Percentiles rank a stretch among this genome's conserved stretches.
These are phyloP conservation scores for Pestalotiopsis sp. DNA, from an alignment of 2,329 filamentous ascomycete genomes.

Conservation along the genomic window DNA sequence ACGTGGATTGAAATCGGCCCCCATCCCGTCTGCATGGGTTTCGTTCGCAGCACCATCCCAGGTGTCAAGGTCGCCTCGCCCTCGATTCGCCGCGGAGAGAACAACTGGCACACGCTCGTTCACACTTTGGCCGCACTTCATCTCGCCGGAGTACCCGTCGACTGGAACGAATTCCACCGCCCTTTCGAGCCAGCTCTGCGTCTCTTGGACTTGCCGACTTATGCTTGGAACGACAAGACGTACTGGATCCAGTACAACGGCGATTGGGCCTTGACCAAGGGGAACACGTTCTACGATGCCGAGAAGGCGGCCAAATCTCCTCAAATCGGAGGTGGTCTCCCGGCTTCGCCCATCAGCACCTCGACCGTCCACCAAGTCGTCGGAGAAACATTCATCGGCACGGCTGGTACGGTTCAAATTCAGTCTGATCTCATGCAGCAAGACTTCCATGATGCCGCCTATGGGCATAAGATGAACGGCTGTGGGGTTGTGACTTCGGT, in stretches of 20 bases:
- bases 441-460: slow-evolving; percentile 37
- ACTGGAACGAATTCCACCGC: slow-evolving; percentile 72
- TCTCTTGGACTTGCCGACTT: slow-evolving; percentile 67
- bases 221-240: slow-evolving; percentile 73
- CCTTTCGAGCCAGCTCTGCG: slow-evolving; percentile 42
- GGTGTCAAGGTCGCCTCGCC: slow-evolving; percentile 45
- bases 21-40: slow-evolving; percentile 63
- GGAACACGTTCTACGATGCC: slow-evolving; percentile 40
- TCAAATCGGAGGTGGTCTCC: not conserved
- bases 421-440: slow-evolving; percentile 42
- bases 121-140: slow-evolving; percentile 55
- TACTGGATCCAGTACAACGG: slow-evolving; percentile 69
- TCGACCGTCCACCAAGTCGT: slow-evolving; percentile 39
- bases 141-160: slow-evolving; percentile 61
- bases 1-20: slow-evolving; percentile 71
- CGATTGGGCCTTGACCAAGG: slow-evolving; percentile 73
- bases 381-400: slow-evolving; percentile 31
- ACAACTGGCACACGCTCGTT: slow-evolving; percentile 59
- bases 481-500: slow-evolving; percentile 46
- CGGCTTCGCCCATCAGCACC: slow-evolving; percentile 24
- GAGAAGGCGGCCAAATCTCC: slow-evolving; percentile 1
- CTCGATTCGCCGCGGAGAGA: slow-evolving; percentile 57
- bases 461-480: slow-evolving; percentile 46
- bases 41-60: slow-evolving; percentile 44
- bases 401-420: slow-evolving; percentile 31